phyloP scores from a whole-genome alignment of 345 rosid genomes.

The Lepidium didymum region DNA sequence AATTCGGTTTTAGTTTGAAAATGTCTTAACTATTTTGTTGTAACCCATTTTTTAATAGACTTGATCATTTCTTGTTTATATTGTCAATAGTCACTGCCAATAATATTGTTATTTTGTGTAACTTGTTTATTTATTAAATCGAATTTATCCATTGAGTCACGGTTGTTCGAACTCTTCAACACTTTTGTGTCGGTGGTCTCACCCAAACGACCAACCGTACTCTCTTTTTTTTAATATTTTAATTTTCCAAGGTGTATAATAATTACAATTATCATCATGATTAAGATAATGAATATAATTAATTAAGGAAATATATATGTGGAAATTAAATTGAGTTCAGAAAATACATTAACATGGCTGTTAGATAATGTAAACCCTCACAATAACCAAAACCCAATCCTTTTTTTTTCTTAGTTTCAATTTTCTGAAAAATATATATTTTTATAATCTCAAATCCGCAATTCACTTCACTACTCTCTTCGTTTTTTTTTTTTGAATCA shows the following conservation, averaged over 20 bases:
- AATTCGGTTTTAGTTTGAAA: too few relatives aligned
- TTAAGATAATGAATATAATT: not conserved
- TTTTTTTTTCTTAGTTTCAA: not conserved
- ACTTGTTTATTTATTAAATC: not conserved
- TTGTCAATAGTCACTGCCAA: not conserved
- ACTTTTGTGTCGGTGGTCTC: slow-evolving; percentile 22
- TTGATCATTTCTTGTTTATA: not conserved
- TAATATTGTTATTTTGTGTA: not conserved
- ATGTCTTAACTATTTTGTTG: too few relatives aligned
- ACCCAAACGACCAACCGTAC: slow-evolving; percentile 18
- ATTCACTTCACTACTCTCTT: slow-evolving; percentile 27
- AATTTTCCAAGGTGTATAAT: not conserved
- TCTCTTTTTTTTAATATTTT: too few relatives aligned
- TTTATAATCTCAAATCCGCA: slow-evolving; percentile 1
- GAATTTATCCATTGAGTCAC: not conserved
- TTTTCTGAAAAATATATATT: not conserved
- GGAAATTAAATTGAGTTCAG: not conserved
- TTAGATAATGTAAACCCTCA: not conserved
- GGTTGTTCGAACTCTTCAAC: slow-evolving; percentile 21
- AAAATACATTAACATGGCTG: not conserved
- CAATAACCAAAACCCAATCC: not conserved
- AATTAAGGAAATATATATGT: not conserved
- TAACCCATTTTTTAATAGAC: too few relatives aligned
- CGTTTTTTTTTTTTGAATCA: not conserved
- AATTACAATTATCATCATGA: not conserved